phyloP scores from a whole-genome alignment of 768 basidiomycete species.

The Rickenella mellea region DNA sequence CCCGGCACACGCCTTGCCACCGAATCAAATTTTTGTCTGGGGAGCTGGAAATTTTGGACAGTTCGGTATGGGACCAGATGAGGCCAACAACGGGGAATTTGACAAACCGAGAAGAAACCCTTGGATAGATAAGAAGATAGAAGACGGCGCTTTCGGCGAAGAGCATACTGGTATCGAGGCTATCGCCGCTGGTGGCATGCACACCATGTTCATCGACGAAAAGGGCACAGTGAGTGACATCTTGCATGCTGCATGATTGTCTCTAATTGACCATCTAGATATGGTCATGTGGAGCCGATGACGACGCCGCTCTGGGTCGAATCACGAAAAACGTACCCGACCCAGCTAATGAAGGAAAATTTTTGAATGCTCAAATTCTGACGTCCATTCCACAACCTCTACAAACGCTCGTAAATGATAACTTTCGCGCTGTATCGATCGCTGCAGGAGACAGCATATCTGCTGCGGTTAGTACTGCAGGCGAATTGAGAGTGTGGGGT shows the following conservation, averaged over 20 bases:
- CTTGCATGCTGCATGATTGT: neutral
- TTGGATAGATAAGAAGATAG: conserved; percentile 71
- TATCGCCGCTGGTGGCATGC: conserved; percentile 78
- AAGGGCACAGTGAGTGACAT: conserved; percentile 72
- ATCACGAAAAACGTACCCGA: conserved; percentile 16
- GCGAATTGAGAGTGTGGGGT: conserved; percentile 35
- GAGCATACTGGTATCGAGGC: conserved; percentile 72
- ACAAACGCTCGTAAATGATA: conserved; percentile 21
- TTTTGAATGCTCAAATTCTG: conserved; percentile 42
- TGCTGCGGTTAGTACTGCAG: conserved; percentile 28
- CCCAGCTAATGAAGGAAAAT: conserved; percentile 21
- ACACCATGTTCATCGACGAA: conserved; percentile 83
- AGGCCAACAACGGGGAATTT: conserved; percentile 58
- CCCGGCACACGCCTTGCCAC: conserved; percentile 48
- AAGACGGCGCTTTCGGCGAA: conserved; percentile 60
- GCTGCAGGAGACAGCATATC: conserved; percentile 32
- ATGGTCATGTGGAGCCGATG: conserved; percentile 18
- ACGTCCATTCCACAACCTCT: conserved; percentile 26
- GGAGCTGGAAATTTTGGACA: conserved; percentile 94
- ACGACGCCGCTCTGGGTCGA: conserved; percentile 25
- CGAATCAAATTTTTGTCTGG: conserved; percentile 73
- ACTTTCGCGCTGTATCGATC: conserved; percentile 31
- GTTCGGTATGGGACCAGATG: conserved; percentile 79
- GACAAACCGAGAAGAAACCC: conserved; percentile 65
- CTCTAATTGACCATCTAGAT: conserved; percentile 8